Conservation (phyloP, 2,329 filamentous ascomycete species). For the Incumbomyces lentus region DNA sequence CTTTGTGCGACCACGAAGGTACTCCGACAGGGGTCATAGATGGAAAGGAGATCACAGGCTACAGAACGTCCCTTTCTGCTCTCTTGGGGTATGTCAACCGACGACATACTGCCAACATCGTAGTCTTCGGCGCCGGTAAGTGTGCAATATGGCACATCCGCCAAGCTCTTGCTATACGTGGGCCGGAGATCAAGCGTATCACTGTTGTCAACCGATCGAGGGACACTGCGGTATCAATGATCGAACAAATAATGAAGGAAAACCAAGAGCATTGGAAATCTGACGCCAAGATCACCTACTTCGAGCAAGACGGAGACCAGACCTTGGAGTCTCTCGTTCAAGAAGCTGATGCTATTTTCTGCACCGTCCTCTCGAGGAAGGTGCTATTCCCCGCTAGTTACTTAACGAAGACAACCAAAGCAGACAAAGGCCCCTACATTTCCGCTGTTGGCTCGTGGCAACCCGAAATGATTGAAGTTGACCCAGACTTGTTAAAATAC, state of each 20-base stretch:
- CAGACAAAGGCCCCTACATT: constrained; percentile 33
- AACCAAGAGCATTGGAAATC: constrained; percentile 2
- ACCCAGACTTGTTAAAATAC: constrained; percentile 33
- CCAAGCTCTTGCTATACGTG: constrained; percentile 38
- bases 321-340: constrained; percentile 24
- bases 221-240: constrained; percentile 27
- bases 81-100: constrained; percentile 35
- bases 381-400: constrained; percentile 34
- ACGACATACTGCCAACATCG: constrained; percentile 15
- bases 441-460: constrained; percentile 45
- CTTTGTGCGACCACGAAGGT: neutral
- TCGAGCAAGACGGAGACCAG: constrained; percentile 35
- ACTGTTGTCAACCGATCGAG: constrained; percentile 63
- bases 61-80: constrained; percentile 65
- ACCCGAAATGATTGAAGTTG: constrained; percentile 44
- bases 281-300: neutral
- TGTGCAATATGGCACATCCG: constrained; percentile 43
- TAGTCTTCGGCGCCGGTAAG: constrained; percentile 41
- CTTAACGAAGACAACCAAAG: constrained; percentile 23
- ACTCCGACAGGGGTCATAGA: constrained; percentile 51
- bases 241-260: neutral
- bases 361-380: constrained; percentile 37
- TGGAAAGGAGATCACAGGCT: constrained; percentile 65
- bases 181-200: constrained; percentile 46
- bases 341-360: constrained; percentile 36